Percentiles rank a stretch among this genome's conserved stretches.
Evolutionary conservation across 2,329 filamentous ascomycete species (phyloP).

Genomic region (Penicillium sp.): DNA sequence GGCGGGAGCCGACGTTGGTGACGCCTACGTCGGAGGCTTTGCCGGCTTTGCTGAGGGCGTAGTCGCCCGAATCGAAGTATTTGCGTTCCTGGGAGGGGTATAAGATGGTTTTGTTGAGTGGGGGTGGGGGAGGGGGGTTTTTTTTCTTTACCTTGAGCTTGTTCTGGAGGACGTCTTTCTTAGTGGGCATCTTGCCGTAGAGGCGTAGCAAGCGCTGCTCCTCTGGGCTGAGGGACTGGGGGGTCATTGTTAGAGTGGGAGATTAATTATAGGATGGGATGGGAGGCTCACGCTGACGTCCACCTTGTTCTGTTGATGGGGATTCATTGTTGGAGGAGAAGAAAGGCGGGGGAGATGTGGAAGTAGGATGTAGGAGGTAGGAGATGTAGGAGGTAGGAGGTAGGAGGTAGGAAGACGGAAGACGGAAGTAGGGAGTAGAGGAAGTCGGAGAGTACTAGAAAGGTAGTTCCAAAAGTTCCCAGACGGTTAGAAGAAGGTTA

Average conservation of each 20-base stretch:
- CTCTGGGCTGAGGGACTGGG: slow-evolving; percentile 83
- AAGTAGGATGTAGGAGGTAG: neutral
- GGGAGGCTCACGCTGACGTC: slow-evolving; percentile 78
- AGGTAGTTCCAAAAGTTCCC: neutral
- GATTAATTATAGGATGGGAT: neutral
- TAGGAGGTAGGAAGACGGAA: neutral
- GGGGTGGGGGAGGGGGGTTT: slow-evolving; percentile 1
- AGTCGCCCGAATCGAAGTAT: slow-evolving; percentile 96
- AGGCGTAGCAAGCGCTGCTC: slow-evolving; percentile 96
- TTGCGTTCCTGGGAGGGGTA: slow-evolving; percentile 73
- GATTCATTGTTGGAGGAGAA: slow-evolving; percentile 69
- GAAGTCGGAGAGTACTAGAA: neutral
- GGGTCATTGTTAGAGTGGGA: neutral
- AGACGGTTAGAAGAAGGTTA: neutral
- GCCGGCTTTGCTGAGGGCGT: slow-evolving; percentile 94
- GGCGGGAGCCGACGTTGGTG: slow-evolving; percentile 89
- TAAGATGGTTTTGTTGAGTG: neutral
- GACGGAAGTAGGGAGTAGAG: neutral
- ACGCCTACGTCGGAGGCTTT: slow-evolving; percentile 94
- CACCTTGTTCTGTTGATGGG: slow-evolving; percentile 97
- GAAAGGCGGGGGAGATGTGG: neutral
- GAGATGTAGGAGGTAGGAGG: neutral
- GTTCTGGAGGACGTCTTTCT: slow-evolving; percentile 95
- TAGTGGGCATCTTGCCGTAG: slow-evolving; percentile 96
- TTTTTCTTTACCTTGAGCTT: slow-evolving; percentile 71